Conservation (phyloP, 73 alveolate species). For the Paramecium biaurelia region DNA sequence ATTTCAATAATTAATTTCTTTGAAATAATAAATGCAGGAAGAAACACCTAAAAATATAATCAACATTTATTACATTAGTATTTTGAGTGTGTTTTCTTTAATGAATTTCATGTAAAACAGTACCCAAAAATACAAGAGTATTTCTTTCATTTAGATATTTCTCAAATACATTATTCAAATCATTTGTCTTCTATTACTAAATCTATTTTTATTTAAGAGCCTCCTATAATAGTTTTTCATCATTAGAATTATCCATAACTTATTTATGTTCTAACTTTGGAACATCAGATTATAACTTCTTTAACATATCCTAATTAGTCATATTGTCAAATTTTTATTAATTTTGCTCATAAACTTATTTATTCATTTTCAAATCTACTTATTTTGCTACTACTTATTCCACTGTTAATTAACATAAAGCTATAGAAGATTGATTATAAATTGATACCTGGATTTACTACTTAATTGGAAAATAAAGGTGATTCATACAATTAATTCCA, state of each 20-base stretch:
- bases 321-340: background rate
- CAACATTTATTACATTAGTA: background rate
- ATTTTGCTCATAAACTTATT: background rate
- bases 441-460: background rate
- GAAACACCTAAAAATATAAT: background rate
- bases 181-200: background rate
- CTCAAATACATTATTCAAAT: background rate
- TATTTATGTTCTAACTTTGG: background rate
- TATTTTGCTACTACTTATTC: background rate
- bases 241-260: background rate
- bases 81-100: background rate
- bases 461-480: background rate
- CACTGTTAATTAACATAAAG: background rate
- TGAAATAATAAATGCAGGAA: conserved; percentile 14
- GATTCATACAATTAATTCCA: conserved; percentile 26
- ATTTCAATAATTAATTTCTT: conserved; percentile 16
- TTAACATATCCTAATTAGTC: background rate
- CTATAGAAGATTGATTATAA: background rate
- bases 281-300: background rate
- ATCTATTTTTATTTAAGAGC: background rate
- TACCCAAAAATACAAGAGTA: background rate
- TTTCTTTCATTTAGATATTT: conserved; percentile 16
- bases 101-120: conserved; percentile 19
- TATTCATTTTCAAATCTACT: background rate
- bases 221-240: background rate